phyloP scores from a whole-genome alignment of 2,329 filamentous ascomycete species.

The Fusarium lateritium region DNA sequence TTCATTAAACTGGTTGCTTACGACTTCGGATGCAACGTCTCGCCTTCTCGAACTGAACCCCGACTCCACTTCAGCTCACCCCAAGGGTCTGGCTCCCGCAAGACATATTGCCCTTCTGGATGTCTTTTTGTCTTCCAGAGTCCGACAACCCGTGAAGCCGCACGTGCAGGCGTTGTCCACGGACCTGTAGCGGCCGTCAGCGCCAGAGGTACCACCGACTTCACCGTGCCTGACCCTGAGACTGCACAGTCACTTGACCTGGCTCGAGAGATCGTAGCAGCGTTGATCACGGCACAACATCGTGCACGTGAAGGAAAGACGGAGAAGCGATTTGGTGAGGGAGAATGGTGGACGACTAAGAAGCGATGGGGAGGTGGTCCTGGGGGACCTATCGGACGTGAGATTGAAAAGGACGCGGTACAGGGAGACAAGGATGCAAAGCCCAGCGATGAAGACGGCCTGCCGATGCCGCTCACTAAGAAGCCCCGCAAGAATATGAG shows the following conservation, averaged over 20 bases:
- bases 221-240: slow-evolving; percentile 59
- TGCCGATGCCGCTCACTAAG: slow-evolving; percentile 55
- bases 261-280: slow-evolving; percentile 72
- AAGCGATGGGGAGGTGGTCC: slow-evolving; percentile 75
- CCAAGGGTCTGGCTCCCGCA: slow-evolving; percentile 53
- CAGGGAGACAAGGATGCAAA: slow-evolving; percentile 63
- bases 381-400: slow-evolving; percentile 74
- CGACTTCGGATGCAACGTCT: slow-evolving; percentile 75
- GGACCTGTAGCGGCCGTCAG: slow-evolving; percentile 74
- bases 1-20: slow-evolving; percentile 77
- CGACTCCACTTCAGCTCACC: slow-evolving; percentile 68
- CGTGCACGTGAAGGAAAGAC: slow-evolving; percentile 70
- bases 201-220: slow-evolving; percentile 68
- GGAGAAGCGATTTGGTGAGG: slow-evolving; percentile 71
- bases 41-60: slow-evolving; percentile 70
- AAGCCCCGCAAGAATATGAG: slow-evolving; percentile 69
- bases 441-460: slow-evolving; percentile 46
- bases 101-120: slow-evolving; percentile 71
- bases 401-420: slow-evolving; percentile 66
- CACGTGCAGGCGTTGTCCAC: slow-evolving; percentile 71
- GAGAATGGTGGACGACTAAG: slow-evolving; percentile 73
- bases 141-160: slow-evolving; percentile 71
- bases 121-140: slow-evolving; percentile 74
- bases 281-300: slow-evolving; percentile 75
- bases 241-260: slow-evolving; percentile 75